Conservation (phyloP, 2,329 filamentous ascomycete species). For the Stemphylium vesicarium region DNA sequence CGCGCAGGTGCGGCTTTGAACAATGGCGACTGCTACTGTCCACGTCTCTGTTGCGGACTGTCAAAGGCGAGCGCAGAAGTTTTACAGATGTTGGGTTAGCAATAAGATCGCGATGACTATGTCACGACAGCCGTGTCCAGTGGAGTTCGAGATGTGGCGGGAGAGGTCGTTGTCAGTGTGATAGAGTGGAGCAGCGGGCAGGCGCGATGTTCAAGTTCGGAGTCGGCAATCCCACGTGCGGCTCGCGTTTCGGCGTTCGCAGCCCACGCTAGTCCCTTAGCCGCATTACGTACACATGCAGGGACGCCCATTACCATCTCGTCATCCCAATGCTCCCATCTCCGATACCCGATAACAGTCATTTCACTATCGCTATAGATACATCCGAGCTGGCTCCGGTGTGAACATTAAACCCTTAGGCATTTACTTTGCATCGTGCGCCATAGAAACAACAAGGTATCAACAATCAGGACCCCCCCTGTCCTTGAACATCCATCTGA, state of each 20-base stretch:
- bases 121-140: not conserved
- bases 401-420: conserved; percentile 10
- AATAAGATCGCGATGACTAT: not conserved
- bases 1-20: conserved; percentile 9
- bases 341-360: conserved; percentile 13
- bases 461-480: not conserved
- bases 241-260: conserved; percentile 1
- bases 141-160: not conserved
- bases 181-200: conserved; percentile 4
- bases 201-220: not conserved
- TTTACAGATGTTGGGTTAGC: not conserved
- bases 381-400: conserved; percentile 29
- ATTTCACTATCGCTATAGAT: conserved; percentile 10
- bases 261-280: conserved; percentile 16
- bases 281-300: conserved; percentile 20
- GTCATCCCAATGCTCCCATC: conserved; percentile 14
- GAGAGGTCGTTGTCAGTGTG: not conserved
- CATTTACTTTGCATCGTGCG: conserved; percentile 13
- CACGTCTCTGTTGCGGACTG: not conserved
- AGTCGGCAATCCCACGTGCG: not conserved
- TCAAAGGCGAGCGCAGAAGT: not conserved
- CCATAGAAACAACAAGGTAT: conserved; percentile 12
- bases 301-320: conserved; percentile 17
- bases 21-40: conserved; percentile 9
- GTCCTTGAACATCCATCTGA: conserved; percentile 6